These are phyloP conservation scores for Neurospora sp. DNA, from an alignment of 495 filamentous ascomycete species.

Conservation along the genomic window DNA sequence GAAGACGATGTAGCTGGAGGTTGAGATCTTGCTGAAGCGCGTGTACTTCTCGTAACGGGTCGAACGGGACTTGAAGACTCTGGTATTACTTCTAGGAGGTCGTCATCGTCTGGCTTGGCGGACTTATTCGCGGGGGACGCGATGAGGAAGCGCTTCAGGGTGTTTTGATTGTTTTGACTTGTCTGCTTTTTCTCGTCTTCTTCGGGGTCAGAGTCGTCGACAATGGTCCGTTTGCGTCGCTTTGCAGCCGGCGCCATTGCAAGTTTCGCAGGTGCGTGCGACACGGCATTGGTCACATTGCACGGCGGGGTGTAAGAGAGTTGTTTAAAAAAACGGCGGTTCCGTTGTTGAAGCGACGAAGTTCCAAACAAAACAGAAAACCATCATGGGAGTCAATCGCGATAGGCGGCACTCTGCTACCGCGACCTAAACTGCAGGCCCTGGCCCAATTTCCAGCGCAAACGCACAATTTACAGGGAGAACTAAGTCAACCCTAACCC, in stretches of 20 bases:
- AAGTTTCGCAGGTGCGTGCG: constrained; percentile 5
- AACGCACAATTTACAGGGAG: background rate
- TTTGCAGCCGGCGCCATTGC: constrained; percentile 47
- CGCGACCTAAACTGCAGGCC: background rate
- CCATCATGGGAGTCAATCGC: background rate
- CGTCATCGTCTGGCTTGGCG: background rate
- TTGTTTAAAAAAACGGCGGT: background rate
- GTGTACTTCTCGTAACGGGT: constrained; percentile 16
- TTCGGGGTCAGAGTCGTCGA: constrained; percentile 25
- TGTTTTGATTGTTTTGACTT: constrained; percentile 23
- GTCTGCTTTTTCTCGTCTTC: constrained; percentile 16
- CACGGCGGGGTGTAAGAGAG: background rate
- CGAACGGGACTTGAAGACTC: constrained; percentile 25
- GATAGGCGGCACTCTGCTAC: background rate
- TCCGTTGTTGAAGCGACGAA: background rate
- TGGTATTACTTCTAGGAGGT: constrained; percentile 7
- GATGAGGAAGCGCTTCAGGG: constrained; percentile 31
- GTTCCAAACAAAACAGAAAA: background rate
- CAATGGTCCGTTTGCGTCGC: constrained; percentile 39
- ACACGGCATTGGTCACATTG: constrained; percentile 17
- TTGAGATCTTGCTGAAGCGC: constrained; percentile 8
- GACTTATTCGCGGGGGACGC: constrained; percentile 27
- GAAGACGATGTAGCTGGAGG: constrained; percentile 6
- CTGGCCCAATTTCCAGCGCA: background rate
- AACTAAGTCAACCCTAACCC: background rate